Conservation (phyloP, 345 rosid genomes). For the Bruguiera parviflora region DNA sequence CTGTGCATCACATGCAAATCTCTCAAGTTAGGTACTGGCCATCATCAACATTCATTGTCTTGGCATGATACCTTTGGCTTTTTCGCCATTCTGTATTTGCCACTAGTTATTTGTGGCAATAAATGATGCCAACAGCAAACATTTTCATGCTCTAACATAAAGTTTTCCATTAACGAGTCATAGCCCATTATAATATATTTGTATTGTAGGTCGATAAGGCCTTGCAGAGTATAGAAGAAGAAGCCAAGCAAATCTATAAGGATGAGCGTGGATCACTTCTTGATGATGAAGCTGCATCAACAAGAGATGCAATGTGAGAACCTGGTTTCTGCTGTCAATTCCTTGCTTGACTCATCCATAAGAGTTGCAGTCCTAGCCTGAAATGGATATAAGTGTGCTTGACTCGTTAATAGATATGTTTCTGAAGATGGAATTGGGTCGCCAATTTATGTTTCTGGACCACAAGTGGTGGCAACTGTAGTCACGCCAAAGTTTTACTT, state of each 20-base stretch:
- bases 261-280: conserved; percentile 74
- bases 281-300: conserved; percentile 93
- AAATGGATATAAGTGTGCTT: background rate
- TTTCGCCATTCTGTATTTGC: background rate
- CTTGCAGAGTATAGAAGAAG: conserved; percentile 82
- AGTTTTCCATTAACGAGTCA: background rate
- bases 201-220: conserved; percentile 75
- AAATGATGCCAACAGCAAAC: background rate
- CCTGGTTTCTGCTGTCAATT: conserved; percentile 5
- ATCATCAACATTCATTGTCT: background rate
- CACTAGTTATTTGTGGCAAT: background rate
- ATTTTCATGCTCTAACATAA: background rate
- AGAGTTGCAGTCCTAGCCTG: background rate
- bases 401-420: background rate
- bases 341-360: background rate
- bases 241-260: conserved; percentile 88
- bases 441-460: background rate
- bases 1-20: too few relatives aligned
- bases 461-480: background rate
- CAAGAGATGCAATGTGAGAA: conserved; percentile 96
- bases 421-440: background rate
- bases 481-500: background rate
- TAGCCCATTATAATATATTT: background rate
- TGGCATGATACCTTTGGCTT: background rate
- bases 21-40: too few relatives aligned